Evolutionary conservation across 2,329 filamentous ascomycete genomes (phyloP).

Genomic region (Pseudocercospora vitis): DNA sequence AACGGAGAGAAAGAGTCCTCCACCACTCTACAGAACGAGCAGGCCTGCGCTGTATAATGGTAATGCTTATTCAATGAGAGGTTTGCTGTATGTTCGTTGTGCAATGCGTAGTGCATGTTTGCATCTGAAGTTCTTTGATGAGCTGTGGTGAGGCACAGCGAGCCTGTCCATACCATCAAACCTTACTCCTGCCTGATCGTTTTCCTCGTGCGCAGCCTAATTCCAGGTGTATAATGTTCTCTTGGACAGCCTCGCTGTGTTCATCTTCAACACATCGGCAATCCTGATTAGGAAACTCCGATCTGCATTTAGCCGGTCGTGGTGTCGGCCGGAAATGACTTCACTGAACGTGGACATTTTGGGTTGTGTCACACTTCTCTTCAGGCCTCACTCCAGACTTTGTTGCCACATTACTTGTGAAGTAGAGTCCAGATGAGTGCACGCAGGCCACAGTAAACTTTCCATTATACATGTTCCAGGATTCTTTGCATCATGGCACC

Average conservation of each 20-base stretch:
- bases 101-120: background rate
- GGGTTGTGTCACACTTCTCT: background rate
- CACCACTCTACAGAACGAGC: background rate
- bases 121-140: background rate
- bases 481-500: constrained; percentile 32
- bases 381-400: background rate
- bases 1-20: too few relatives aligned
- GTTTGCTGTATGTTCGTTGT: background rate
- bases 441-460: background rate
- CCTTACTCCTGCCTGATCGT: too few relatives aligned
- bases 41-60: background rate
- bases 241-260: background rate
- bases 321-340: background rate
- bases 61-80: background rate
- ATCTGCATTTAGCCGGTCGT: background rate
- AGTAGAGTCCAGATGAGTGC: background rate
- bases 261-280: background rate
- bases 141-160: too few relatives aligned
- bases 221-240: too few relatives aligned
- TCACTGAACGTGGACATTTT: background rate
- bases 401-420: too few relatives aligned
- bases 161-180: too few relatives aligned
- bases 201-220: too few relatives aligned
- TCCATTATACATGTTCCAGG: background rate
- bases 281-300: background rate